Base-by-base conservation (phyloP, 1,284 basidiomycete genomes). In the Ceratobasidium sp. region DNA sequence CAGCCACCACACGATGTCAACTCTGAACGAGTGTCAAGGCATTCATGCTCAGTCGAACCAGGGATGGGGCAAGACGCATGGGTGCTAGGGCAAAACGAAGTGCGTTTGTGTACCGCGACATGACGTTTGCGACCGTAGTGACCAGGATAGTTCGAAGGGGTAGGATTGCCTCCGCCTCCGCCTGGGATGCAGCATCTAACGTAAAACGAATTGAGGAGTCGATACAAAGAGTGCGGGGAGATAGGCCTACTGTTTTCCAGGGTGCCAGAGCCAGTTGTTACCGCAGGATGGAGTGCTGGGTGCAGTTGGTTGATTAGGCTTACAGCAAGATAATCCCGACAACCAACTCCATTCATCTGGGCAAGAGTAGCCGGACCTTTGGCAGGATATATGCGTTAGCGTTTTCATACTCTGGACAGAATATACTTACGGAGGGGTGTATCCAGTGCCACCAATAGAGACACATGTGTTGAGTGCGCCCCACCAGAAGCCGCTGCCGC, bases 1-100 rank as follows among this genome's bases (percentile, higher is more conserved):
- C 92, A 94, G 48, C 92, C 92, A 77, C 92, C 92, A 79, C 92
- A 94, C 14, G 45, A 65, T 23, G 62, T 65, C 48, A 65, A n/a
- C 62, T 65, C 60, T 18, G 30, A 23, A 30, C 45, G 23, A 9
- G n/a, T 57, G 39, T 65, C 43, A 39, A 61, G 10, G 16, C 64
- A 72, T 3, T 71, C 76, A 26, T 30, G 75, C 72, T 89, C 58
- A 36, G 74, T 74, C 26, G 48, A 61, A 36, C 82, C 84, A 16
- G 79, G 69, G 75, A 91, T 83, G 30, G 88, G 88, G 81, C 90
- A 92, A 46, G 89, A 88, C 48, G 87, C 83, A 34, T 88, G 79
- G 41, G 83, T 84, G 58, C 76, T 77, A 26, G 89, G 90, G 82
- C 90, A 91, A 62, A 87, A 83, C 48, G 79, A 23, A 52, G 77